Conservation (phyloP, 768 basidiomycete genomes). For the Daedaleopsis nitida region DNA sequence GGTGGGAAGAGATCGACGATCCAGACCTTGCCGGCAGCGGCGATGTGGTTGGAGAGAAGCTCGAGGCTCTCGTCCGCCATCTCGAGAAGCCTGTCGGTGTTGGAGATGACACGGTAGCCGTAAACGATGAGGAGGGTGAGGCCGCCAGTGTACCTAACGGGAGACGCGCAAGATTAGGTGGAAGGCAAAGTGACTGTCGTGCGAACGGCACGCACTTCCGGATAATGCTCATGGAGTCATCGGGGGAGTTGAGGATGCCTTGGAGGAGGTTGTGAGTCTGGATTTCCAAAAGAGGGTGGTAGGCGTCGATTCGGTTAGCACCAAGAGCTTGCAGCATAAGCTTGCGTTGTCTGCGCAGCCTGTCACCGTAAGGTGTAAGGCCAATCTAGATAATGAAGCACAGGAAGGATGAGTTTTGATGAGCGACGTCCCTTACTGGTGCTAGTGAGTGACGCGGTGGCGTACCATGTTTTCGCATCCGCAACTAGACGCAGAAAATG, state of each 20-base stretch:
- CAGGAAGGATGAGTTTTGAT: neutral
- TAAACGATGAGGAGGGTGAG: slow-evolving; percentile 25
- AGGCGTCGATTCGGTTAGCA: slow-evolving; percentile 50
- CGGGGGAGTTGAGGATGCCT: slow-evolving; percentile 48
- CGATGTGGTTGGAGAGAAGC: slow-evolving; percentile 22
- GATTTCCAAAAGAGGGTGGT: slow-evolving; percentile 57
- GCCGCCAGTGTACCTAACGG: slow-evolving; percentile 16
- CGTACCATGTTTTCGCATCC: slow-evolving; percentile 70
- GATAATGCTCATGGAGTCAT: slow-evolving; percentile 34
- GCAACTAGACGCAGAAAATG: slow-evolving; percentile 32
- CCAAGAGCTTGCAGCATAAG: slow-evolving; percentile 69
- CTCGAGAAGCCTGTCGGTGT: slow-evolving; percentile 18
- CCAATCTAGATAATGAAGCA: slow-evolving; percentile 44
- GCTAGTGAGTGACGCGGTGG: slow-evolving; percentile 3
- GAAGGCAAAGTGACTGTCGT: neutral
- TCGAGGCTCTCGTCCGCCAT: slow-evolving; percentile 23
- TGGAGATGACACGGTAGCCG: slow-evolving; percentile 22
- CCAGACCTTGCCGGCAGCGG: slow-evolving; percentile 22
- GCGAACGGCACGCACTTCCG: slow-evolving; percentile 5
- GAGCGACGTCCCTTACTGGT: slow-evolving; percentile 1
- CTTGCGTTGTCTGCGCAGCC: slow-evolving; percentile 62
- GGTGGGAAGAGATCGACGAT: slow-evolving; percentile 23
- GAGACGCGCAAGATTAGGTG: neutral
- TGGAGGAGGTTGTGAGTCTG: slow-evolving; percentile 61
- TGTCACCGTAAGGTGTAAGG: slow-evolving; percentile 67